phyloP scores from a whole-genome alignment of 768 basidiomycete species.

The Termitomyces sp. region DNA sequence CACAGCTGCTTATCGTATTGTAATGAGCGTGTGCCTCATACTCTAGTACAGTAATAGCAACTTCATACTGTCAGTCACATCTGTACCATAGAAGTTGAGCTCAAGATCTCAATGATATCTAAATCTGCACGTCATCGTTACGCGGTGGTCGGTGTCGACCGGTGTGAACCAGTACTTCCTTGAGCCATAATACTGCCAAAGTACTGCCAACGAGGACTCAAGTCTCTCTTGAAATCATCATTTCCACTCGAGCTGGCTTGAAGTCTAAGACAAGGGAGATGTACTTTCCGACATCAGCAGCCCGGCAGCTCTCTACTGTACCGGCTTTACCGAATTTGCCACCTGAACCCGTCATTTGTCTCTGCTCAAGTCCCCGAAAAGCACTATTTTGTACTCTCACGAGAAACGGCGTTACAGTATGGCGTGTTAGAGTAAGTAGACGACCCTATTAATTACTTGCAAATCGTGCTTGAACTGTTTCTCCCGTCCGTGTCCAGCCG shows the following conservation, averaged over 20 bases:
- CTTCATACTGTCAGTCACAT: background rate
- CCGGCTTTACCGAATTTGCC: slow-evolving; percentile 64
- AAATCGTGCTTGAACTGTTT: slow-evolving; percentile 2
- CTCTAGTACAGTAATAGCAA: slow-evolving; percentile 3
- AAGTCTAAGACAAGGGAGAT: slow-evolving; percentile 29
- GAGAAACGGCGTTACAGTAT: slow-evolving; percentile 65
- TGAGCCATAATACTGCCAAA: background rate
- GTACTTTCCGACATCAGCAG: slow-evolving; percentile 85
- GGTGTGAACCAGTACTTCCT: slow-evolving; percentile 5
- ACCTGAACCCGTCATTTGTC: slow-evolving; percentile 50
- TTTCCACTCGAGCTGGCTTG: slow-evolving; percentile 1
- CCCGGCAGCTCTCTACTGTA: slow-evolving; percentile 63
- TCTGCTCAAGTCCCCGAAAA: slow-evolving; percentile 66
- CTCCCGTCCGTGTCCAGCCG: slow-evolving; percentile 40
- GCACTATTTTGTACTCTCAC: slow-evolving; percentile 77
- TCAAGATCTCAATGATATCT: background rate
- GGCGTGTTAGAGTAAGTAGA: slow-evolving; percentile 70
- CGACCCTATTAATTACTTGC: slow-evolving; percentile 10
- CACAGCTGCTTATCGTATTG: slow-evolving; percentile 5
- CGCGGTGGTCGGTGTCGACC: background rate
- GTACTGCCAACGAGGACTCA: background rate
- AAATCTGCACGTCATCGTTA: background rate
- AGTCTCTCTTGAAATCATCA: background rate
- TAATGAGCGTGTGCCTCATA: background rate
- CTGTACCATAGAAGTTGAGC: slow-evolving; percentile 5